Conservation (phyloP, 2,329 filamentous ascomycete genomes). For the Lecanosticta acicola region DNA sequence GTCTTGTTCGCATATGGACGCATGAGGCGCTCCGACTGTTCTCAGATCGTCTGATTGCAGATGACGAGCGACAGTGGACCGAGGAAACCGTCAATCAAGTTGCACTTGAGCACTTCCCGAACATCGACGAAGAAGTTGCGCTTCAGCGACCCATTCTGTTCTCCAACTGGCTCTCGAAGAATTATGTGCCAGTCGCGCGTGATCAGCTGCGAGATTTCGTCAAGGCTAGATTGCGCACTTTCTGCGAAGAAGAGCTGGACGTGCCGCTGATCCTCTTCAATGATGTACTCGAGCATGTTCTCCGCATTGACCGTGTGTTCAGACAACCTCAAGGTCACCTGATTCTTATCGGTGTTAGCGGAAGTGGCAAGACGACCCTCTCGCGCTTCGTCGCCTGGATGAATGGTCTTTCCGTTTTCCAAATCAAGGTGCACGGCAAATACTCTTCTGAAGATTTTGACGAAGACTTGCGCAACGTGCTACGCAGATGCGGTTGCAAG, state of each 20-base stretch:
- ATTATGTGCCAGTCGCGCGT: conserved; percentile 93
- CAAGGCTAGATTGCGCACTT: conserved; percentile 92
- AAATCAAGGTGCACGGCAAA: conserved; percentile 99
- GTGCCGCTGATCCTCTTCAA: conserved; percentile 99
- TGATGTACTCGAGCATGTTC: conserved; percentile 93
- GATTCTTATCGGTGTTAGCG: conserved; percentile 96
- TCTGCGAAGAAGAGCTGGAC: conserved; percentile 99
- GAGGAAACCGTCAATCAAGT: conserved; percentile 80
- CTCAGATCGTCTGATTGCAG: conserved; percentile 90
- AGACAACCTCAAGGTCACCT: conserved; percentile 96
- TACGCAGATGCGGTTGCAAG: conserved; percentile 91
- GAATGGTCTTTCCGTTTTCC: conserved; percentile 98
- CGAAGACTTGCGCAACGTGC: conserved; percentile 88
- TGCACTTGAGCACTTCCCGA: conserved; percentile 87
- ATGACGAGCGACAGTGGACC: conserved; percentile 94
- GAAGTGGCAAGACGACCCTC: conserved; percentile 95
- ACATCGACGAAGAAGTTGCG: conserved; percentile 83
- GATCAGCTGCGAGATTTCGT: conserved; percentile 95
- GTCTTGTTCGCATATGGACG: conserved; percentile 93
- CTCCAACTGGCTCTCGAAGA: conserved; percentile 98
- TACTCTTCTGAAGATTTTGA: conserved; percentile 99
- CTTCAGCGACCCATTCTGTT: conserved; percentile 91
- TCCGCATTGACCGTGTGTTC: conserved; percentile 98
- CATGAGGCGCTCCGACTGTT: conserved; percentile 95
- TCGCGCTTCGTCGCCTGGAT: conserved; percentile 99